Base-by-base conservation (phyloP, 2,329 filamentous ascomycete species). In the Tympanopsis confertula region DNA sequence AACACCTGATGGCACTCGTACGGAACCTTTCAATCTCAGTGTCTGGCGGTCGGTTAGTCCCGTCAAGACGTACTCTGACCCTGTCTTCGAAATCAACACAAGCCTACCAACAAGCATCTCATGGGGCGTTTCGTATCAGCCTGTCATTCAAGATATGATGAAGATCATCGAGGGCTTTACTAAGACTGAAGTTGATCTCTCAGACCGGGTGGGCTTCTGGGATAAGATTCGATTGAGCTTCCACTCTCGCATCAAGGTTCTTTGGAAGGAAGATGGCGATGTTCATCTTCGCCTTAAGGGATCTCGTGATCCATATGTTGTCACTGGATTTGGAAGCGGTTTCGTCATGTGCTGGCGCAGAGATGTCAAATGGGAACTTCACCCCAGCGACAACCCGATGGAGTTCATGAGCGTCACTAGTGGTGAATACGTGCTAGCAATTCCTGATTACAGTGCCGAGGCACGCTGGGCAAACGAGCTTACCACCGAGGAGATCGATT, bases 71-170 rank as follows among this genome's bases (percentile, higher is more conserved):
- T 86, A 83, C 49, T 85, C 81, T 0, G 74, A 85, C 45, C 78
- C 82, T 50, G 71, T 69, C 13, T 63, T 85, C 40, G 74, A 82
- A 43, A 82, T 86, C 54, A 82, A 85, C 49, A 84, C 81, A 2
- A 77, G 69, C 39, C 68, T 78, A 40, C 75, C 81, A 5, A 86
- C 81, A 4, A 71, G 74, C 35, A 81, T 85, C 33, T 83, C 80
- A 1, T 86, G 81, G 81, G 81, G 81, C 36, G 79, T 80, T 35
- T 83, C 80, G 1, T 86, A 84, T 47, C 81, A 86, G 47, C 81
- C 81, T 29, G 81, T 81, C 2, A 84, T 86, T 40, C 81, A 86
- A 51, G 81, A 86, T 47, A 82, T 83, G 69, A 86, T 86, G 81
- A 82, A 85, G 61, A 78, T 84, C 22, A 75, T 86, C 40, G 81